Evolutionary conservation across 192 early-diverging fungal species (phyloP).

Genomic region (Neocallimastix lanati): DNA sequence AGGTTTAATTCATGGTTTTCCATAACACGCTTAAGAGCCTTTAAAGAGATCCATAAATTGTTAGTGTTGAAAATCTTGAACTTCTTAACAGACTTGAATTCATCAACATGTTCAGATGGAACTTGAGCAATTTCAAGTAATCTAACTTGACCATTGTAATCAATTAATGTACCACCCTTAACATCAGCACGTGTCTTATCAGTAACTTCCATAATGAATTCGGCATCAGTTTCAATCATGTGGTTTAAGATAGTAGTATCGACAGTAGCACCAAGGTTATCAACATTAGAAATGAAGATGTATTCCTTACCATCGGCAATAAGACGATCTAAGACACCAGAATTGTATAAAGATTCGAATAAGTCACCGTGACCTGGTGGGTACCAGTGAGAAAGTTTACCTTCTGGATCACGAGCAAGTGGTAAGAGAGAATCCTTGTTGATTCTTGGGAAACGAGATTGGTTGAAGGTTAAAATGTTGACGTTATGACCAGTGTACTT

Average conservation of each 20-base stretch:
- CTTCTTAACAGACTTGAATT: constrained; percentile 98
- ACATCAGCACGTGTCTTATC: constrained; percentile 99
- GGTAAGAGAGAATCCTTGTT: constrained; percentile 83
- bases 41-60: constrained; percentile 71
- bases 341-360: constrained; percentile 40
- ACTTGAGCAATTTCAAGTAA: constrained; percentile 97
- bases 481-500: constrained; percentile 88
- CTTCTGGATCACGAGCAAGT: constrained; percentile 44
- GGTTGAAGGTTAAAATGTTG: constrained; percentile 93
- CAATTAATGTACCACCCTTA: constrained; percentile 98
- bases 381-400: constrained; percentile 50
- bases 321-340: constrained; percentile 76
- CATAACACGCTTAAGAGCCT: constrained; percentile 72
- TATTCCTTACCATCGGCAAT: constrained; percentile 93
- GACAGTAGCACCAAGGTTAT: constrained; percentile 95
- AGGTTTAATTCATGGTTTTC: constrained; percentile 58
- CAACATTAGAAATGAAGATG: constrained; percentile 95
- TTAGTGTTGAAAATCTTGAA: constrained; percentile 89
- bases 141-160: constrained; percentile 84
- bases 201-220: constrained; percentile 98
- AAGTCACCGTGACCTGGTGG: constrained; percentile 98
- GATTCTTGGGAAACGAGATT: constrained; percentile 83
- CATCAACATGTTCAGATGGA: constrained; percentile 87
- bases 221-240: constrained; percentile 66
- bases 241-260: constrained; percentile 82